A percentile compares a stretch with the other conserved stretches of the same genome.
phyloP scores from a whole-genome alignment of 2,329 filamentous ascomycete species.

The Berkeleyomyces rouxiae region DNA sequence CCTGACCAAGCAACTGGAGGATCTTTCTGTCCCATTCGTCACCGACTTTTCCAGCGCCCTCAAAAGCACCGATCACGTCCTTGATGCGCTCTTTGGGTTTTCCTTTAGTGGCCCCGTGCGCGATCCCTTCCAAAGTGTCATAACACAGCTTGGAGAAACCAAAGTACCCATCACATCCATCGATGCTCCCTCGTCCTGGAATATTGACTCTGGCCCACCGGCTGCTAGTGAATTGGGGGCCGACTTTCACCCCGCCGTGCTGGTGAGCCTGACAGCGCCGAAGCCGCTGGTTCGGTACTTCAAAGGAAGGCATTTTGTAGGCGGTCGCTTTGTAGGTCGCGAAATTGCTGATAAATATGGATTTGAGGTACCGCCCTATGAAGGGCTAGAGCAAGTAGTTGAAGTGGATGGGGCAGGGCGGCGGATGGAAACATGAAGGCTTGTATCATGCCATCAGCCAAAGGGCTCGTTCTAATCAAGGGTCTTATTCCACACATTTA shows the following conservation, averaged over 20 bases:
- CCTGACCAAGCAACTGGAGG: slow-evolving; percentile 66
- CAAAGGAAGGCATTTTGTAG: slow-evolving; percentile 76
- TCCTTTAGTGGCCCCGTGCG: slow-evolving; percentile 82
- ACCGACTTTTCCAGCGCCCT: slow-evolving; percentile 59
- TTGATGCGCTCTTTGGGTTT: slow-evolving; percentile 94
- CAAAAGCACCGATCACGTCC: slow-evolving; percentile 54
- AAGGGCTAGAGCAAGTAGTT: slow-evolving; percentile 75
- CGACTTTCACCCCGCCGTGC: slow-evolving; percentile 59
- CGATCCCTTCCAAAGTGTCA: slow-evolving; percentile 77
- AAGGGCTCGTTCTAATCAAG: too few relatives aligned
- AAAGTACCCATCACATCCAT: slow-evolving; percentile 68
- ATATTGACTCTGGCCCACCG: slow-evolving; percentile 65
- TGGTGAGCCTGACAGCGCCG: slow-evolving; percentile 83
- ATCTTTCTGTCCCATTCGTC: slow-evolving; percentile 69
- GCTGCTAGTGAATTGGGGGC: slow-evolving; percentile 52
- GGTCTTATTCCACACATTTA: too few relatives aligned
- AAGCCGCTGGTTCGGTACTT: slow-evolving; percentile 81
- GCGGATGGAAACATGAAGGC: slow-evolving; percentile 26
- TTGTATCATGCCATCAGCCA: too few relatives aligned
- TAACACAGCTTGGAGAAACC: slow-evolving; percentile 57
- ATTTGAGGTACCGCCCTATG: slow-evolving; percentile 66
- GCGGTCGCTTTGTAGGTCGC: slow-evolving; percentile 68
- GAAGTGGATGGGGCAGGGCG: slow-evolving; percentile 43
- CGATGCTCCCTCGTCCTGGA: slow-evolving; percentile 88
- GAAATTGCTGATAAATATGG: slow-evolving; percentile 71